Base-by-base conservation (phyloP, 2,329 filamentous ascomycete species). In the Pseudogymnoascus sp. region DNA sequence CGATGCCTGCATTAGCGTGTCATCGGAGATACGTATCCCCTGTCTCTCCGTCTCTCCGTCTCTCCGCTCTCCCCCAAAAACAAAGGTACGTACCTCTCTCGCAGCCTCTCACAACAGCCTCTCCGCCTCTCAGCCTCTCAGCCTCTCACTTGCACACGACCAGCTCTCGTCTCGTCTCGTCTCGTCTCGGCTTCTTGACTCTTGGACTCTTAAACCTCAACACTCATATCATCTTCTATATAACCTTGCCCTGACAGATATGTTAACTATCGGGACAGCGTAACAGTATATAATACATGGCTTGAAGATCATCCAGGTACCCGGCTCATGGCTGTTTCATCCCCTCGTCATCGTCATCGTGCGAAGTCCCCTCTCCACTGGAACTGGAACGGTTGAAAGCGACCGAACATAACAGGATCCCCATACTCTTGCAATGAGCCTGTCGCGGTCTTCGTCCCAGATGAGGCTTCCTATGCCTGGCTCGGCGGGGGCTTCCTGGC, bases 401-500 rank as follows among this genome's bases (percentile, higher is more conserved):
- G 7, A 53, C 11, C 28, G 12, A 33, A 56, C 26, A 50, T 8
- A 12, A 33, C 28, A 19, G 5, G 7, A 33, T 6, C 16, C n/a
- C 28, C 28, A 31, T 31, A 19, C 26, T 56, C 26, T 19, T 19
- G n/a, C 46, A 33, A 56, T 56, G 46, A 56, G n/a, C 46, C 19
- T 10, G n/a, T 60, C 37, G 6, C 33, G 33, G 59, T 60, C 59
- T 4, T 60, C 59, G 4, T 60, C 59, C 16, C 67, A 70, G 19
- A 67, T 65, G 60, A 74, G 84, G 11, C 75, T 87, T 26, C 84
- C 83, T 37, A 77, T 87, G 71, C 84, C 84, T 7, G 84, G 84
- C 12, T 76, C 82, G 28, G 80, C 85, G 31, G 78, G 79, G 33
- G 82, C 90, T 3, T 90, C 89, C 59, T 93, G 90, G 89, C 82